These are phyloP conservation scores for Kodamaea kakaduensis DNA, from an alignment of 805 yeast genomes.

Conservation along the genomic window DNA sequence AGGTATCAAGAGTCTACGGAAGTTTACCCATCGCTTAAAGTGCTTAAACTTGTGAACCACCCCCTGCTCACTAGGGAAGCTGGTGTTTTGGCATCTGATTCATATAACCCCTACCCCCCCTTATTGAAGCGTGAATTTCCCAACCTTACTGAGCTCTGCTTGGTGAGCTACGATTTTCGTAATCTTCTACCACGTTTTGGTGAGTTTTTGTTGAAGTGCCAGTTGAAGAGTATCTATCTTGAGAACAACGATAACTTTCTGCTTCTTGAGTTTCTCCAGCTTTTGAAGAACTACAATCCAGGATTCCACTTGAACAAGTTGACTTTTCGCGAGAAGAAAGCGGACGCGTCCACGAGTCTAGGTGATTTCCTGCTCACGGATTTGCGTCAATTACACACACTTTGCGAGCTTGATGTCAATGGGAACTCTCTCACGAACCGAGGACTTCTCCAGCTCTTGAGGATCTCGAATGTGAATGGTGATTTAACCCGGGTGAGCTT, in stretches of 20 bases:
- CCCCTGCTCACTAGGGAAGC: conserved; percentile 18
- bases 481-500: conserved; percentile 7
- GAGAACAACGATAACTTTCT: conserved; percentile 33
- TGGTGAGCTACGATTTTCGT: conserved; percentile 31
- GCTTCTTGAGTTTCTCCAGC: conserved; percentile 24
- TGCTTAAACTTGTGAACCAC: conserved; percentile 25
- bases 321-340: conserved; percentile 28
- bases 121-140: conserved; percentile 21
- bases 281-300: conserved; percentile 28
- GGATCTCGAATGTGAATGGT: conserved; percentile 7
- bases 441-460: conserved; percentile 13
- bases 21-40: conserved; percentile 13
- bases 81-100: conserved; percentile 12
- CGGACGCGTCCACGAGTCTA: conserved; percentile 20
- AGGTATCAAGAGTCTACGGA: not conserved
- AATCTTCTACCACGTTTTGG: conserved; percentile 26
- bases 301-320: conserved; percentile 22
- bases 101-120: conserved; percentile 25
- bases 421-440: conserved; percentile 12
- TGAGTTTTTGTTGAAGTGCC: conserved; percentile 18
- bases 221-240: conserved; percentile 21
- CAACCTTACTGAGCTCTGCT: conserved; percentile 20
- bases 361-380: conserved; percentile 23
- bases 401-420: conserved; percentile 29
- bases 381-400: conserved; percentile 19